Conservation (phyloP, 352 stramenopile species). For the Phytophthora tubulina region DNA sequence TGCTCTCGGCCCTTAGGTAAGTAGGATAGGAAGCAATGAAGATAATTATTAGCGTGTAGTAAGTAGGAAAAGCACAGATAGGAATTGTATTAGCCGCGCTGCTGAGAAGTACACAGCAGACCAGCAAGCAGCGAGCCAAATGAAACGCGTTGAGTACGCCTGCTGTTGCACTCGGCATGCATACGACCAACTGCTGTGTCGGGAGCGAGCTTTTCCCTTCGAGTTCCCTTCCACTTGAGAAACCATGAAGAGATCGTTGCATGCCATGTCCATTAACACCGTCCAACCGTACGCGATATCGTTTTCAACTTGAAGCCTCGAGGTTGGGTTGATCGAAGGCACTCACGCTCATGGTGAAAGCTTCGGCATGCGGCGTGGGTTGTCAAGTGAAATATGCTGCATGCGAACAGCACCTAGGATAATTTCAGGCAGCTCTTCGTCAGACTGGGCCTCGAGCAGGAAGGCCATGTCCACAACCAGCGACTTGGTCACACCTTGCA, state of each 20-base stretch:
- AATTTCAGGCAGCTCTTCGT: slow-evolving; percentile 89
- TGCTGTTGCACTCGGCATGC: background rate
- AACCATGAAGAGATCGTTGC: background rate
- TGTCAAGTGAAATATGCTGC: slow-evolving; percentile 87
- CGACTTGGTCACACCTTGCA: slow-evolving; percentile 90
- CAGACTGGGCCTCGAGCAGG: slow-evolving; percentile 83
- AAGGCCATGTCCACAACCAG: slow-evolving; percentile 92
- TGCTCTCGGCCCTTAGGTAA: slow-evolving; percentile 40
- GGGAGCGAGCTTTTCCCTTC: slow-evolving; percentile 1
- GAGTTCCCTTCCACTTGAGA: slow-evolving; percentile 18
- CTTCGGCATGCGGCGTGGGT: slow-evolving; percentile 66
- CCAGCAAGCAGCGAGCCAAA: slow-evolving; percentile 16
- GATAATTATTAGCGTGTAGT: slow-evolving; percentile 42
- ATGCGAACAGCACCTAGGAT: slow-evolving; percentile 85
- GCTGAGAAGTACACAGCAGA: slow-evolving; percentile 12
- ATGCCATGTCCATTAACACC: too few relatives aligned
- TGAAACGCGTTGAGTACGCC: slow-evolving; percentile 14
- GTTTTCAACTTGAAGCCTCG: slow-evolving; percentile 4
- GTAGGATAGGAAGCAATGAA: slow-evolving; percentile 31
- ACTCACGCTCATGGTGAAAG: slow-evolving; percentile 28
- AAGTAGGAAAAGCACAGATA: slow-evolving; percentile 36
- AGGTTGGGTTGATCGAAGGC: background rate
- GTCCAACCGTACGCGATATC: background rate
- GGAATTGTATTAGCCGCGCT: slow-evolving; percentile 37
- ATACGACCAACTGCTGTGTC: background rate